A percentile compares a stretch with the other conserved stretches of the same genome.
These are phyloP conservation scores for Arthrobotrys pseudoclavata DNA, from an alignment of 2,329 filamentous ascomycete genomes.

Conservation along the genomic window DNA sequence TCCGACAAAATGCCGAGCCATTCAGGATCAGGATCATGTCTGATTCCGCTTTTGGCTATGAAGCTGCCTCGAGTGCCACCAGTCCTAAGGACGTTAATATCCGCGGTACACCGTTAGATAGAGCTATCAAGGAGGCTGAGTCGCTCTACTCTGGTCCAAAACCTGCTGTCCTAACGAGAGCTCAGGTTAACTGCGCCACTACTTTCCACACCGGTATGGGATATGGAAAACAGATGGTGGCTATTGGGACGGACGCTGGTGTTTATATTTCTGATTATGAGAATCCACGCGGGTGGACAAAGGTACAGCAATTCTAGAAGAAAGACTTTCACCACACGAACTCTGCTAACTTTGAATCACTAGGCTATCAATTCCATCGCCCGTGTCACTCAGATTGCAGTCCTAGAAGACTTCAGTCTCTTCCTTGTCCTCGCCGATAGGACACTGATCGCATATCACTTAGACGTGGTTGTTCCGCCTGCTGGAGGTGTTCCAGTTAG, in stretches of 20 bases:
- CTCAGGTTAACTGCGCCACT: conserved; percentile 91
- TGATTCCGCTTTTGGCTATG: conserved; percentile 89
- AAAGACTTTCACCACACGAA: conserved; percentile 11
- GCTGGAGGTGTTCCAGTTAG: conserved; percentile 58
- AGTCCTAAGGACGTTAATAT: conserved; percentile 76
- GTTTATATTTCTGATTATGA: conserved; percentile 90
- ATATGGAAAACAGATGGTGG: conserved; percentile 86
- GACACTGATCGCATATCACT: conserved; percentile 89
- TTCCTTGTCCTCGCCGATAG: conserved; percentile 93
- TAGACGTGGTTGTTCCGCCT: conserved; percentile 80
- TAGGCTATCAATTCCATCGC: conserved; percentile 79
- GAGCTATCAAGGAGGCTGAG: conserved; percentile 90
- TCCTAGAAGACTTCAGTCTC: conserved; percentile 94
- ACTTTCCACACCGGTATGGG: conserved; percentile 77
- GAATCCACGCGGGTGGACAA: conserved; percentile 90
- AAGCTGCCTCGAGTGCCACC: conserved; percentile 74
- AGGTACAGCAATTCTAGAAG: conserved; percentile 72
- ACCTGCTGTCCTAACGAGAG: conserved; percentile 83
- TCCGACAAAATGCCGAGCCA: conserved; percentile 93
- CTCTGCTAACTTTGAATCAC: conserved; percentile 36
- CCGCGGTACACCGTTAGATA: conserved; percentile 88
- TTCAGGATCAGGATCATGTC: conserved; percentile 93
- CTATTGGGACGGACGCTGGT: conserved; percentile 94
- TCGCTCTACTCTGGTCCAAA: conserved; percentile 75
- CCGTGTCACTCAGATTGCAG: conserved; percentile 90